phyloP scores from a whole-genome alignment of 192 early-diverging fungal species.

The Coemansia sp. region DNA sequence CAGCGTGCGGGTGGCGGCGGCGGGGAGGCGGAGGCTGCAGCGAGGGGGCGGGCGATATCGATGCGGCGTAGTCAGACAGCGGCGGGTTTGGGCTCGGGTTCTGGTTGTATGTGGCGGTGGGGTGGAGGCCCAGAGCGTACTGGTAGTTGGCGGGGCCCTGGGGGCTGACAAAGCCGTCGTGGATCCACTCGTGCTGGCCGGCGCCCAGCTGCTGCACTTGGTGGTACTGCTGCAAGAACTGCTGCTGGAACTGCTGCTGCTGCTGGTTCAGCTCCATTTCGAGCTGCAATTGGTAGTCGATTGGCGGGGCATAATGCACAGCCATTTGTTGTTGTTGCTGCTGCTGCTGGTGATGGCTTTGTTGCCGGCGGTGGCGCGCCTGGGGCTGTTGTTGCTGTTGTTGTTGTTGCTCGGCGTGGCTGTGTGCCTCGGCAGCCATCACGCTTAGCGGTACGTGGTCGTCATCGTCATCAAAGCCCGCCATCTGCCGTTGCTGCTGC shows the following conservation, averaged over 20 bases:
- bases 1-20: conserved; percentile 7
- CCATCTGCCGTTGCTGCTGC: background rate
- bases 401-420: background rate
- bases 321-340: background rate
- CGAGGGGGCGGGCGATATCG: background rate
- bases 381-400: conserved; percentile 14
- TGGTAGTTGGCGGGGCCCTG: conserved; percentile 8
- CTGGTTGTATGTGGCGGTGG: conserved; percentile 30
- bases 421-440: conserved; percentile 11
- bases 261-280: conserved; percentile 43
- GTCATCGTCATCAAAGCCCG: conserved; percentile 13
- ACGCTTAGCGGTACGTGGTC: conserved; percentile 32
- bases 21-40: background rate
- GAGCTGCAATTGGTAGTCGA: conserved; percentile 33
- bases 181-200: conserved; percentile 18
- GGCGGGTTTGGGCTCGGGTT: conserved; percentile 8
- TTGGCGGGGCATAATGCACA: conserved; percentile 7
- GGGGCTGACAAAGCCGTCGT: conserved; percentile 34
- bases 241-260: conserved; percentile 47
- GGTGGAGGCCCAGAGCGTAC: conserved; percentile 29
- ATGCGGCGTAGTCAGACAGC: background rate
- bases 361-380: background rate
- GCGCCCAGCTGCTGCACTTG: conserved; percentile 26
- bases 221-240: conserved; percentile 38
- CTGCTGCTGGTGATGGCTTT: background rate